Conservation (phyloP, 2,329 filamentous ascomycete genomes). For the Trichoderma atrobrunneum region DNA sequence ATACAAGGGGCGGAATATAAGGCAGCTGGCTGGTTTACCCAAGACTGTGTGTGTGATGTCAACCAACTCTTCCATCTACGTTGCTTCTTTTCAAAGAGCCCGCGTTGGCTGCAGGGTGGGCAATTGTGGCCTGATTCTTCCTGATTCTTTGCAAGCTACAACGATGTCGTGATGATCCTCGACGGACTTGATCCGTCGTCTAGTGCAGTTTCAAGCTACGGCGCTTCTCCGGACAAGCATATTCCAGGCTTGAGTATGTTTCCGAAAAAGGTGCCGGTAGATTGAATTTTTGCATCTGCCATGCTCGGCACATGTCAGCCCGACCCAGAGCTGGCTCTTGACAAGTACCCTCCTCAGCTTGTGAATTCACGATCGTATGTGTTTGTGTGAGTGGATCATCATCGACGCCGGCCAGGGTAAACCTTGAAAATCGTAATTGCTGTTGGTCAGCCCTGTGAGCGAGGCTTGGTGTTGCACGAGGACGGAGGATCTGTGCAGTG, state of each 20-base stretch:
- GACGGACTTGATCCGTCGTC: not conserved
- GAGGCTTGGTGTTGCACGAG: not conserved
- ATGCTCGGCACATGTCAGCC: not conserved
- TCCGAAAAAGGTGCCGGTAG: not conserved
- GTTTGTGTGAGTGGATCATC: not conserved
- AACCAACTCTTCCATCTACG: not conserved
- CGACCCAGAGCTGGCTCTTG: not conserved
- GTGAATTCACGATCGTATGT: not conserved
- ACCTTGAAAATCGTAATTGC: not conserved
- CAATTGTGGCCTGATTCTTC: not conserved
- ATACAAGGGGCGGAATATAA: not conserved
- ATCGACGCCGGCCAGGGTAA: not conserved
- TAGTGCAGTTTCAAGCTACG: not conserved
- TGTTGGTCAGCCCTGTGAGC: slow-evolving; percentile 12
- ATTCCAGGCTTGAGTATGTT: not conserved
- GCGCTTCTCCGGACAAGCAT: slow-evolving; percentile 2
- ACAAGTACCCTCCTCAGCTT: not conserved
- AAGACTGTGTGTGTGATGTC: not conserved
- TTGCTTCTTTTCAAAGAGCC: not conserved
- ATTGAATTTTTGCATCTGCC: not conserved
- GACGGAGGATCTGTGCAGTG: not conserved
- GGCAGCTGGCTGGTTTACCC: not conserved
- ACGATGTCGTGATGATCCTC: not conserved
- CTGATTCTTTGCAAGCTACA: not conserved
- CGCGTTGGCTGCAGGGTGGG: not conserved